Percentiles rank a stretch among this genome's conserved stretches.
Conservation (phyloP, 208 protist genomes). For the Acanthamoeba sp. region DNA sequence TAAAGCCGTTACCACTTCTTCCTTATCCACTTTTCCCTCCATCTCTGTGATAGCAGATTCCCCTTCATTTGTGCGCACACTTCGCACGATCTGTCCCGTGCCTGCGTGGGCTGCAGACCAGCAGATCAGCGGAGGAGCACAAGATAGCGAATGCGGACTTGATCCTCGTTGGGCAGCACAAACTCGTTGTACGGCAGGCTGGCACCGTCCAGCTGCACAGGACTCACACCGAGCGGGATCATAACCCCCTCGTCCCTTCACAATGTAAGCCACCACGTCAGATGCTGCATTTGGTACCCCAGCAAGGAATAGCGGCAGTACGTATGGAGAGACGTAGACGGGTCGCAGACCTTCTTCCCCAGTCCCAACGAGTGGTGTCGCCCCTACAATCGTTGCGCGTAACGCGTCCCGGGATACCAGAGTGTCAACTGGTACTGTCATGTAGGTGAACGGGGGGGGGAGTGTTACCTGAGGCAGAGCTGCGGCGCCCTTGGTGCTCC, state of each 20-base stretch:
- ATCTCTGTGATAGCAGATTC: too few relatives aligned
- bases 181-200: not conserved
- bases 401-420: not conserved
- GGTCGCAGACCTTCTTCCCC: not conserved
- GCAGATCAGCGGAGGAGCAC: too few relatives aligned
- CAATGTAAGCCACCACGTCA: not conserved
- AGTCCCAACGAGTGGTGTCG: not conserved
- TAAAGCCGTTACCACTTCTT: too few relatives aligned
- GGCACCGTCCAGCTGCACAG: not conserved
- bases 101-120: too few relatives aligned
- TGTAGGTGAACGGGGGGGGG: not conserved
- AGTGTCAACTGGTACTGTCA: not conserved
- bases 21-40: too few relatives aligned
- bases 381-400: not conserved
- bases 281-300: not conserved
- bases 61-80: too few relatives aligned
- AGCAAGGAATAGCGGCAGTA: not conserved
- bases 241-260: not conserved
- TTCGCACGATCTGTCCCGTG: too few relatives aligned
- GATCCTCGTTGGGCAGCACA: not conserved
- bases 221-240: not conserved
- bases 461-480: not conserved
- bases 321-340: not conserved
- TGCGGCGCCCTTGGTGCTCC: not conserved
- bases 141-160: not conserved